Base-by-base conservation (phyloP, 2,329 filamentous ascomycete genomes). In the Calycina herbarum region DNA sequence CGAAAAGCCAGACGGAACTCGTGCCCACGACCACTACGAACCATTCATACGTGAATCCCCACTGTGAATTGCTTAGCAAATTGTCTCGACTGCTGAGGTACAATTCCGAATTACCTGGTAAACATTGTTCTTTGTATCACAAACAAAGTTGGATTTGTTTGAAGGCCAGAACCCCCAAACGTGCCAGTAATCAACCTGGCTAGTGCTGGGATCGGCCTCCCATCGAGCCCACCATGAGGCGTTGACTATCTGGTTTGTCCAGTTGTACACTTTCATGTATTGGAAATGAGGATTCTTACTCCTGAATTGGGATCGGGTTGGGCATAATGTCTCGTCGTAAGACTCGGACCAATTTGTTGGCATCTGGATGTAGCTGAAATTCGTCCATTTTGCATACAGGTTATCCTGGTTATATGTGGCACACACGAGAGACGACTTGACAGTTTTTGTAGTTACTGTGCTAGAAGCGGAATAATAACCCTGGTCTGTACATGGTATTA, bases 21-120 rank as follows among this genome's bases (percentile, higher is more conserved):
- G 64, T 27, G 20, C 64, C 56, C 27, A 57, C 48, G 31, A 57
- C 45, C 2, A 68, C 31, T 15, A 68, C 61, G 13, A 69, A 61
- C 62, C 62, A 69, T 61, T 68, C 64, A 38, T 60, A 65, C 31
- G 66, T 68, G 51, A 69, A 69, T 11, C 66, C 68, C 66, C 65
- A 68, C 66, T 67, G 20, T 10, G 1, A 15, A 27, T 66, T 8
- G 64, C 56, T 62, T 6, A 56, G 29, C 20, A 33, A 27, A 13
- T 15, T 38, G 17, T 56, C 10, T 42, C 15, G 40, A 40, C 3
- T 38, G 10, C 35, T 38, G 3, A 1, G 35, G 4, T 48, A 40
- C 1, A 29, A 20, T 24, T 54, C 24, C 2, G 6, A 57, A 48
- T 45, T 59, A 67, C 63, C 51, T 64, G 63, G 58, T 66, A 67